These are phyloP conservation scores for Oryza coarctata DNA, from an alignment of 176 grass and related monocot genomes.

Conservation along the genomic window DNA sequence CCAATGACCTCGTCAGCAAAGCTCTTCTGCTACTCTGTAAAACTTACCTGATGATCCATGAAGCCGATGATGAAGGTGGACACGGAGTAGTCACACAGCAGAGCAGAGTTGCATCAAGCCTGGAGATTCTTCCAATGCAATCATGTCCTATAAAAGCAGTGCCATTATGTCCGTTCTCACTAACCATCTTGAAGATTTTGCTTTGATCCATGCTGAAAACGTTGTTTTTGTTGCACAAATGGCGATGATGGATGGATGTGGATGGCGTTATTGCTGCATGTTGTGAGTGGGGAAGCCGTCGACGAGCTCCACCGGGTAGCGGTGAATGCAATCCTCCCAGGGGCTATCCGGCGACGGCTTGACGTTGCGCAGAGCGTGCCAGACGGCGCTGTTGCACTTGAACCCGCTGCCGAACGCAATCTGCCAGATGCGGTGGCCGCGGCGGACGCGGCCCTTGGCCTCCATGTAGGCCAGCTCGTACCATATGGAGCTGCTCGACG, in stretches of 20 bases:
- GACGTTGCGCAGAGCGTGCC: slow-evolving; percentile 74
- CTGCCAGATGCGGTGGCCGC: slow-evolving; percentile 85
- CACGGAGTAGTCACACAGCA: slow-evolving; percentile 22
- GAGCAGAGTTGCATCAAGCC: slow-evolving; percentile 28
- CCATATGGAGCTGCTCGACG: slow-evolving; percentile 94
- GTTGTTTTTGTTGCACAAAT: slow-evolving; percentile 1
- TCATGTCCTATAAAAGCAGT: slow-evolving; percentile 24
- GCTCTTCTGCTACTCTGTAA: slow-evolving; percentile 13
- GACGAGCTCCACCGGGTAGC: slow-evolving; percentile 78
- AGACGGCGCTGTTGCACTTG: slow-evolving; percentile 95
- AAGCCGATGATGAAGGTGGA: slow-evolving; percentile 29
- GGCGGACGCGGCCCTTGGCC: slow-evolving; percentile 77
- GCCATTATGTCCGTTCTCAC: neutral
- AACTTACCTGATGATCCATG: slow-evolving; percentile 47
- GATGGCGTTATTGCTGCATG: slow-evolving; percentile 33
- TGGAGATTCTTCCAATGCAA: slow-evolving; percentile 33
- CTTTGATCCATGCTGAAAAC: slow-evolving; percentile 26
- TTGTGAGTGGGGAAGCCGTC: slow-evolving; percentile 53
- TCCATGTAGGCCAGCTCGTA: slow-evolving; percentile 91
- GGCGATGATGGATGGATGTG: neutral
- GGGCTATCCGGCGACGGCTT: slow-evolving; percentile 61
- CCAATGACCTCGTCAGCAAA: slow-evolving; percentile 15
- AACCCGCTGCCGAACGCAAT: slow-evolving; percentile 92
- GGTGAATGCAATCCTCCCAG: slow-evolving; percentile 74
- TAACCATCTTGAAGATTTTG: slow-evolving; percentile 24